Conservation (phyloP, 352 stramenopile genomes). For the Pythium utonaiense region DNA sequence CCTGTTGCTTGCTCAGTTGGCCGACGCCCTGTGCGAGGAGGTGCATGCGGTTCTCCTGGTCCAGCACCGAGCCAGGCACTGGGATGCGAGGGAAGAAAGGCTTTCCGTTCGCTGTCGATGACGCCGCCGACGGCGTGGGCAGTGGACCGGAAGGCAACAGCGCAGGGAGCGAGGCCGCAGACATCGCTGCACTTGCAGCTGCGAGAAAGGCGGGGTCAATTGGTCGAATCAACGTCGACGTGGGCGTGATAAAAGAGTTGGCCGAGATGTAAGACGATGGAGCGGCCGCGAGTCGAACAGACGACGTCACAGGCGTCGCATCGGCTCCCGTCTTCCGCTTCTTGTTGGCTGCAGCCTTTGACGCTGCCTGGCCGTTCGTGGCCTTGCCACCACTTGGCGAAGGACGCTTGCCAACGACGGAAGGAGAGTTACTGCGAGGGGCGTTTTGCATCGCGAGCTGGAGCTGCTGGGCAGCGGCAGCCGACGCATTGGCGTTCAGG, state of each 20-base stretch:
- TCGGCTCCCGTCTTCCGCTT: constrained; percentile 20
- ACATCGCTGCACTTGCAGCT: neutral
- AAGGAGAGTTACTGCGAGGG: neutral
- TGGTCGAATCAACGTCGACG: constrained; percentile 37
- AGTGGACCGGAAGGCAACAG: constrained; percentile 37
- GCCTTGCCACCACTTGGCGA: constrained; percentile 2
- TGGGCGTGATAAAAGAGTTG: constrained; percentile 29
- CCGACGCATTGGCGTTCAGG: constrained; percentile 17
- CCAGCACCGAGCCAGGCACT: constrained; percentile 12
- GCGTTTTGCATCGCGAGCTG: constrained; percentile 7
- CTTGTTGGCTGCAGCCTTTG: constrained; percentile 16
- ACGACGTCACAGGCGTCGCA: neutral
- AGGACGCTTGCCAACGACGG: constrained; percentile 6
- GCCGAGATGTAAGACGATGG: constrained; percentile 1
- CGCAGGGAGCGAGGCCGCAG: constrained; percentile 35
- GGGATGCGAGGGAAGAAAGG: constrained; percentile 45
- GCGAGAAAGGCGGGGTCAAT: constrained; percentile 17
- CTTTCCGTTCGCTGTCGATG: constrained; percentile 2
- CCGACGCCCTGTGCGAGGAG: constrained; percentile 53
- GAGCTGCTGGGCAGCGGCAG: constrained; percentile 14
- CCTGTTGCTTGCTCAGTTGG: constrained; percentile 61
- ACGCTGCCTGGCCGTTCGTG: neutral
- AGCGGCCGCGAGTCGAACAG: constrained; percentile 5
- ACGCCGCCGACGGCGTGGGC: constrained; percentile 6
- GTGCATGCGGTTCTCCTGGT: constrained; percentile 60